Evolutionary conservation across 192 early-diverging fungal species (phyloP), one percentile per base, ranked within the genome.

Genomic region (Pilobolus umbonatus): DNA sequence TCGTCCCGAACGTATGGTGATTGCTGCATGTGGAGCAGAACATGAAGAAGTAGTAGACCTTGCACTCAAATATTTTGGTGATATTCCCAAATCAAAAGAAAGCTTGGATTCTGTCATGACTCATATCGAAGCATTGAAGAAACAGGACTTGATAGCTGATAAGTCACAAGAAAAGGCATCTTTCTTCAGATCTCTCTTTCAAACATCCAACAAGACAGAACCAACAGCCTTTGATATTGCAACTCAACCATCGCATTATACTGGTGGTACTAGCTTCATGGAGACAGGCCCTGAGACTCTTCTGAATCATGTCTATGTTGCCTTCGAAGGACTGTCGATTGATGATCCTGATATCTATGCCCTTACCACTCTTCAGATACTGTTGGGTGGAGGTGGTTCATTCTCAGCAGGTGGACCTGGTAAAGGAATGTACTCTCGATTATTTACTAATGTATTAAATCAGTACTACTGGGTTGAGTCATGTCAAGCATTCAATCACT

Each of bases 371-470:
- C 73, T 98, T 34, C 88, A 94, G 54, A 81, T 89, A 53, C 75
- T 98, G 30, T 80, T 98, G 68, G 96, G 96, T 24, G 96, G 96
- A 30, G 96, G 96, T 38, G 92, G 93, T 5, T 92, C 91, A 1
- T 98, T 98, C 67, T 92, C 89, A 11, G 96, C 96, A 0, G 96
- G 96, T 57, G 96, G 96, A 7, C 96, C 96, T 1, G 94, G 96
- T 3, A 96, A 98, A 75, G 96, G 96, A 51, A 96, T 98, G 94
- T 95, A 98, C 80, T 95, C 94, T 40, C 84, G 94, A 4, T 79
- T 98, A 29, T 98, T 95, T 68, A 96, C 91, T 11, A 87, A 92
- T 36, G 94, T 98, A 2, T 76, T 98, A 30, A 96, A 96, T 68
- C 89, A 92, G 60, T 85, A 92, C 69, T 81, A 85, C 54, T 98